These are phyloP conservation scores for Amoebophrya sp. DNA, from an alignment of 169 alveolate species.

Conservation along the genomic window DNA sequence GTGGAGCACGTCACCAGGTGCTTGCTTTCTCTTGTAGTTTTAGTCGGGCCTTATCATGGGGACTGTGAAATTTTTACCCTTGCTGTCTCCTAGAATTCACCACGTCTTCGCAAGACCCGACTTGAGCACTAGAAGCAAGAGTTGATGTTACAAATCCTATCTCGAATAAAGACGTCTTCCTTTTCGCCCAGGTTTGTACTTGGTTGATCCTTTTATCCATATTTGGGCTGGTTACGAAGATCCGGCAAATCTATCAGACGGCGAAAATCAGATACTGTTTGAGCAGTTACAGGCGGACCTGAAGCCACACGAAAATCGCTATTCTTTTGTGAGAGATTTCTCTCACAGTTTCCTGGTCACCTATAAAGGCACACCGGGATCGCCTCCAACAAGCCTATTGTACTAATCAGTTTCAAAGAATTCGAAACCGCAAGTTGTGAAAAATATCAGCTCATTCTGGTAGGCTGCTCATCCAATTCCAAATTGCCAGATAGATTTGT, in stretches of 20 bases:
- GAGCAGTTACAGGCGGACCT: neutral
- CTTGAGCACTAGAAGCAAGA: neutral
- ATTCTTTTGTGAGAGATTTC: neutral
- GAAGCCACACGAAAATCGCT: neutral
- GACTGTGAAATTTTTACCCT: too few species aligned
- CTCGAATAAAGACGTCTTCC: too few species aligned
- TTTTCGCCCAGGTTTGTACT: neutral
- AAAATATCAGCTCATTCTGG: too few species aligned
- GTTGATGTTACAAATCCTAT: too few species aligned
- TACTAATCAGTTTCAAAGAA: too few species aligned
- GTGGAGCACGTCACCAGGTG: constrained; percentile 19
- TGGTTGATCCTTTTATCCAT: neutral
- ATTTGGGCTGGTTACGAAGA: constrained; percentile 18
- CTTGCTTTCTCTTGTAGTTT: neutral
- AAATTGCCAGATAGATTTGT: too few species aligned
- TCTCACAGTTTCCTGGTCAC: neutral
- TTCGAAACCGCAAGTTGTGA: too few species aligned
- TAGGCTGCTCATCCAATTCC: too few species aligned
- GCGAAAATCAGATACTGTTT: neutral
- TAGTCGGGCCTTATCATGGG: too few species aligned
- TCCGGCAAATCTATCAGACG: neutral
- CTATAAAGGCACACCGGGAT: neutral
- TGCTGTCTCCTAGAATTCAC: too few species aligned
- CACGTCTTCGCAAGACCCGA: too few species aligned
- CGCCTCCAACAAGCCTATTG: neutral